phyloP scores from a whole-genome alignment of 2,329 filamentous ascomycete species.

The Diaporthe ampelina region DNA sequence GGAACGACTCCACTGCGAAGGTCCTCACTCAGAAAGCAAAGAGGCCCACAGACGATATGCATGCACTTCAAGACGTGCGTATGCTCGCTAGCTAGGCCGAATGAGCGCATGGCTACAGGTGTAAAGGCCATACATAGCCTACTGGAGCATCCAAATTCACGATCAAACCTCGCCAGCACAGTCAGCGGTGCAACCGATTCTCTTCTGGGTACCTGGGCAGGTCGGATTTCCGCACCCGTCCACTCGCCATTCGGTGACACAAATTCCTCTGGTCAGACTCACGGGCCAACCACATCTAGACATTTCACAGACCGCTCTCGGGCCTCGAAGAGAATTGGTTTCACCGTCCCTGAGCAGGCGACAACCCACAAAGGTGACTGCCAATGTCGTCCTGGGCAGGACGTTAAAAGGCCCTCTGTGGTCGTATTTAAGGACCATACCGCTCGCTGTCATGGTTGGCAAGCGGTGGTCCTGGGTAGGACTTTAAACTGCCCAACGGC shows the following conservation, averaged over 20 bases:
- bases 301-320: too few species aligned
- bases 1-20: background rate
- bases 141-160: background rate
- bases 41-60: background rate
- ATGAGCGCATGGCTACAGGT: background rate
- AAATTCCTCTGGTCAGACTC: background rate
- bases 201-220: background rate
- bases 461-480: constrained; percentile 51
- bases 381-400: constrained; percentile 54
- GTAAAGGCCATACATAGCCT: background rate
- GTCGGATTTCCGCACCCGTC: background rate
- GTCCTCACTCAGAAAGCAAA: background rate
- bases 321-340: background rate
- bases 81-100: background rate
- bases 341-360: background rate
- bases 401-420: constrained; percentile 54
- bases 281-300: background rate
- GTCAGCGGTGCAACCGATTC: background rate
- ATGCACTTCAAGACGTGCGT: background rate
- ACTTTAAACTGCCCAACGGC: constrained; percentile 51
- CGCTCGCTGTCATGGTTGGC: constrained; percentile 20
- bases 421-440: background rate
- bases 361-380: background rate
- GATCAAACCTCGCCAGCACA: background rate
- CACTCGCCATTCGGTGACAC: background rate